These are phyloP conservation scores for Filobasidium floriforme DNA, from an alignment of 768 basidiomycete genomes.

Conservation along the genomic window DNA sequence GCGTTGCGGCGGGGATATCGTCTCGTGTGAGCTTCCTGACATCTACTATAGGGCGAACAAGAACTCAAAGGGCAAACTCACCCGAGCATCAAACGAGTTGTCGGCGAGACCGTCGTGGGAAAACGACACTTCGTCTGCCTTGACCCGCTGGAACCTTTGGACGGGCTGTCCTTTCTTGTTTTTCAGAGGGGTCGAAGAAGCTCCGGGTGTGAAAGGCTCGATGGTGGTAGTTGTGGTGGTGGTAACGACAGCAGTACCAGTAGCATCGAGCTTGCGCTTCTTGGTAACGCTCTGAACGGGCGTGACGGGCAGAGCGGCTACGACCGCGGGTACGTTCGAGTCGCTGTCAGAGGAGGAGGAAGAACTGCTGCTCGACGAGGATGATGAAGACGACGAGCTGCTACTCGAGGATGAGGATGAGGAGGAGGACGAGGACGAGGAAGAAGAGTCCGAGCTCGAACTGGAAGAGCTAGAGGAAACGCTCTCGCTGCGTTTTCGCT, in stretches of 20 bases:
- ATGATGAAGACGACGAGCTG: slow-evolving; percentile 10
- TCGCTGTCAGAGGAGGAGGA: slow-evolving; percentile 12
- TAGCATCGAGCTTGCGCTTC: slow-evolving; percentile 36
- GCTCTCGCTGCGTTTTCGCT: slow-evolving; percentile 23
- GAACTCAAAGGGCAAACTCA: slow-evolving; percentile 42
- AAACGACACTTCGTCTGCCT: slow-evolving; percentile 56
- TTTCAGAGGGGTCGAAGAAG: slow-evolving; percentile 24
- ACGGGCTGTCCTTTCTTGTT: slow-evolving; percentile 44
- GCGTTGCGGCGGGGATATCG: neutral
- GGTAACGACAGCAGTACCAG: slow-evolving; percentile 25
- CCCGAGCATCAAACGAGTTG: slow-evolving; percentile 76
- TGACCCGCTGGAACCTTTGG: slow-evolving; percentile 72
- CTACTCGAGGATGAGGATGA: neutral
- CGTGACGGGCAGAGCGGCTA: slow-evolving; percentile 16
- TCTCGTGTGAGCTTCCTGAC: neutral
- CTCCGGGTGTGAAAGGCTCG: slow-evolving; percentile 34
- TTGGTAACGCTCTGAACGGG: slow-evolving; percentile 31
- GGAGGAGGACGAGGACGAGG: slow-evolving; percentile 9
- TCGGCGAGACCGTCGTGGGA: slow-evolving; percentile 54
- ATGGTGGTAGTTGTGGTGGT: slow-evolving; percentile 35
- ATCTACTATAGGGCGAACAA: neutral
- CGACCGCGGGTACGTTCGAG: neutral
- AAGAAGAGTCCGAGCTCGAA: neutral
- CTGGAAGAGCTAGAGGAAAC: slow-evolving; percentile 13
- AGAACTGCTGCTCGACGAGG: slow-evolving; percentile 13